These are phyloP conservation scores for Candida pini DNA, from an alignment of 805 yeast genomes.

Conservation along the genomic window DNA sequence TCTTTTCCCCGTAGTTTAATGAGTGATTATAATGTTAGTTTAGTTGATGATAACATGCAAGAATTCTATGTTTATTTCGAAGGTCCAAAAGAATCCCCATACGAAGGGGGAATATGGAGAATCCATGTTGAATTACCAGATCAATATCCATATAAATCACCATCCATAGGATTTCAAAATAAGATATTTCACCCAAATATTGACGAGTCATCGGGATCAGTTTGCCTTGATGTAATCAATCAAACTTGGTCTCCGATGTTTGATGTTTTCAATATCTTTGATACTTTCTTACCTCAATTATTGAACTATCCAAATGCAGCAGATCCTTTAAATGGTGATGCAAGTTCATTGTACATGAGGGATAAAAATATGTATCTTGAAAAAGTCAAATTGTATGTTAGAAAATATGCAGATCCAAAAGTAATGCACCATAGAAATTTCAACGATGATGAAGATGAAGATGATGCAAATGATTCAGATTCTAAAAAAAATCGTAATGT, in stretches of 20 bases:
- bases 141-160: constrained; percentile 92
- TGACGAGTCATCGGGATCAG: constrained; percentile 85
- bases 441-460: constrained; percentile 24
- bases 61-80: constrained; percentile 79
- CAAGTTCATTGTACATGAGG: constrained; percentile 70
- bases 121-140: constrained; percentile 91
- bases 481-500: too few relatives aligned
- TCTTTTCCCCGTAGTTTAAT: constrained; percentile 50
- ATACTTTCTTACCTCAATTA: constrained; percentile 87
- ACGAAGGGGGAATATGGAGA: constrained; percentile 86
- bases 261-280: constrained; percentile 85
- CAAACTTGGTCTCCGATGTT: constrained; percentile 99
- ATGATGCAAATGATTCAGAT: constrained; percentile 16
- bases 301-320: constrained; percentile 89
- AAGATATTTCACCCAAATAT: constrained; percentile 94
- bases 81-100: constrained; percentile 87
- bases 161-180: constrained; percentile 90
- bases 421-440: constrained; percentile 22
- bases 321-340: constrained; percentile 90
- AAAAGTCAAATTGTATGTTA: constrained; percentile 69
- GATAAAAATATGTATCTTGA: constrained; percentile 62
- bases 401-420: constrained; percentile 52
- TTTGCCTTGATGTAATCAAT: constrained; percentile 92
- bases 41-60: constrained; percentile 79
- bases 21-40: constrained; percentile 86